Evolutionary conservation across 2,329 filamentous ascomycete species (phyloP).

Genomic region (Neurospora crassa): DNA sequence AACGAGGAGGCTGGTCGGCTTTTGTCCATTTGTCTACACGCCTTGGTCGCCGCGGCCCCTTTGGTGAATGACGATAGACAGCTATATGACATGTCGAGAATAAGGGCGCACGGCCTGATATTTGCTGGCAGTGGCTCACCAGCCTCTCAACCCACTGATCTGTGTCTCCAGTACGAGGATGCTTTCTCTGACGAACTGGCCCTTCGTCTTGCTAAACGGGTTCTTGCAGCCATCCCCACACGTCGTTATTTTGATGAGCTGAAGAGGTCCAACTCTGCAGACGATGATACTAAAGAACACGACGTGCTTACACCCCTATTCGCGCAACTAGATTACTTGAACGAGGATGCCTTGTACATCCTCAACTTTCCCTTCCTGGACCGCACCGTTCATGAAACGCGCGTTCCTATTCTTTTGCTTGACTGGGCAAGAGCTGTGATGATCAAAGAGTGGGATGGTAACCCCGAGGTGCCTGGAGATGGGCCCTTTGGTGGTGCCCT

Average conservation of each 20-base stretch:
- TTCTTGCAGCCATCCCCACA: constrained; percentile 48
- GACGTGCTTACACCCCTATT: constrained; percentile 41
- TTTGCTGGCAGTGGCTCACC: constrained; percentile 36
- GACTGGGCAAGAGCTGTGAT: constrained; percentile 70
- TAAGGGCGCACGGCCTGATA: constrained; percentile 44
- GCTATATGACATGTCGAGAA: constrained; percentile 50
- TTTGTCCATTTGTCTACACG: constrained; percentile 53
- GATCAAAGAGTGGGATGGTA: constrained; percentile 72
- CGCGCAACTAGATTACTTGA: constrained; percentile 43
- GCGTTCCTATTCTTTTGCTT: constrained; percentile 46
- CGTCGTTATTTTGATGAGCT: constrained; percentile 42
- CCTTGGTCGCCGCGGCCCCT: constrained; percentile 49
- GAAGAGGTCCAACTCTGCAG: constrained; percentile 25
- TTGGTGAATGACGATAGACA: constrained; percentile 36
- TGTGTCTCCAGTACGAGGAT: constrained; percentile 54
- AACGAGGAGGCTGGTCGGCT: constrained; percentile 42
- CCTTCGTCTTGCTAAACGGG: constrained; percentile 45
- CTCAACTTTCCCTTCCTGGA: constrained; percentile 42
- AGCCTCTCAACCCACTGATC: constrained; percentile 34
- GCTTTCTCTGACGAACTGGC: constrained; percentile 52
- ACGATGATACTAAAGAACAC: constrained; percentile 22
- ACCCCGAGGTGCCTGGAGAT: constrained; percentile 57
- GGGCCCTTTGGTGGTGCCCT: constrained; percentile 69
- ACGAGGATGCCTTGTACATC: constrained; percentile 32
- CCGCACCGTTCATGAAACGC: constrained; percentile 45